Conservation (phyloP, 2,329 filamentous ascomycete species). For the Colletotrichum salicis region DNA sequence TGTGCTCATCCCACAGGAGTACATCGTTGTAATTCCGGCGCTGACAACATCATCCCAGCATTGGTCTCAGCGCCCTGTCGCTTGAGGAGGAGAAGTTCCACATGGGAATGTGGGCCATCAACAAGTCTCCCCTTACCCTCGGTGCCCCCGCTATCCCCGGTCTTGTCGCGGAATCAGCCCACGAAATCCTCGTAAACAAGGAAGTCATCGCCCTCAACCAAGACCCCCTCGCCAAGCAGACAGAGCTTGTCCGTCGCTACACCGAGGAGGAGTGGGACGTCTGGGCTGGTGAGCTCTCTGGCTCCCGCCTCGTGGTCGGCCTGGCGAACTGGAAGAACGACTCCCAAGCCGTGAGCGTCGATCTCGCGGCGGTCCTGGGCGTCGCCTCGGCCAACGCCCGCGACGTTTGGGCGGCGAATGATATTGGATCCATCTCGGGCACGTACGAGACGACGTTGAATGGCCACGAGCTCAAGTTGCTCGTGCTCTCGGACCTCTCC, state of each 20-base stretch:
- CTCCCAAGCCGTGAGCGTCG: conserved; percentile 52
- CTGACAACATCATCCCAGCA: conserved; percentile 39
- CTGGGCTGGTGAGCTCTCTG: conserved; percentile 60
- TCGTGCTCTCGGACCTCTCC: conserved; percentile 50
- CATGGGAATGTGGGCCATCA: conserved; percentile 63
- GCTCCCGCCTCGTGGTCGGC: conserved; percentile 54
- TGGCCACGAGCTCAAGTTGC: conserved; percentile 52
- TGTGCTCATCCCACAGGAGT: no score
- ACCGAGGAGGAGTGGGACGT: conserved; percentile 62
- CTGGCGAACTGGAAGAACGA: conserved; percentile 62
- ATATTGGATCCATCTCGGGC: conserved; percentile 46
- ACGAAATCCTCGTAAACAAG: conserved; percentile 58
- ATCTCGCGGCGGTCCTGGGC: conserved; percentile 51
- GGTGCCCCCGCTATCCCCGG: conserved; percentile 54
- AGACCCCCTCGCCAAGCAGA: conserved; percentile 62
- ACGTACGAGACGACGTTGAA: conserved; percentile 46
- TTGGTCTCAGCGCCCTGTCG: conserved; percentile 58
- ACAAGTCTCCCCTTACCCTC: conserved; percentile 62
- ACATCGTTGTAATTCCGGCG: neutral
- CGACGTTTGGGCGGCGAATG: conserved; percentile 52
- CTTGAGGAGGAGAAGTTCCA: conserved; percentile 61
- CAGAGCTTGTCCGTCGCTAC: conserved; percentile 59
- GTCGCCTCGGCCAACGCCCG: conserved; percentile 50
- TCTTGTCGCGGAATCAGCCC: conserved; percentile 50
- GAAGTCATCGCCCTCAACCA: conserved; percentile 69